These are phyloP conservation scores for Tetrahymena borealis DNA, from an alignment of 73 alveolate species.

Conservation along the genomic window DNA sequence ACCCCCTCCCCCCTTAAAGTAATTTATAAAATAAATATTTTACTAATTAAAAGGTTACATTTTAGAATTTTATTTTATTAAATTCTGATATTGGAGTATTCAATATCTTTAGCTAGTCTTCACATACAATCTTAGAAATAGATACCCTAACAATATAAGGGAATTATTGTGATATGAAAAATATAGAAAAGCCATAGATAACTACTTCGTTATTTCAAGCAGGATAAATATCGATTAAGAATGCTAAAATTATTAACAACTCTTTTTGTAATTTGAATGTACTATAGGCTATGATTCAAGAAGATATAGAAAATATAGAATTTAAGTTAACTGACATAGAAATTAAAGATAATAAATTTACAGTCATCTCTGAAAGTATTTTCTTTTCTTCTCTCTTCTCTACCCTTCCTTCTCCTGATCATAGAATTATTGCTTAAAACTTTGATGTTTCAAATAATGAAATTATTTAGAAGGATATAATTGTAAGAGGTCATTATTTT, in stretches of 20 bases:
- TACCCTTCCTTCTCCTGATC: not conserved
- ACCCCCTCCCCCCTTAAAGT: too few species aligned
- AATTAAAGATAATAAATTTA: too few species aligned
- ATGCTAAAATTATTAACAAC: not conserved
- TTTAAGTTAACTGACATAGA: too few species aligned
- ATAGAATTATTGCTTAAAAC: not conserved
- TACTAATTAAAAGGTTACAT: not conserved
- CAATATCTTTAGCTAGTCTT: too few species aligned
- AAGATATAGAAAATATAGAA: too few species aligned
- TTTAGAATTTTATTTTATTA: too few species aligned
- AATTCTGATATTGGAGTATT: not conserved
- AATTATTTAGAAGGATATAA: too few species aligned
- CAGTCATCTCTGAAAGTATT: not conserved
- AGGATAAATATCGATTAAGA: not conserved
- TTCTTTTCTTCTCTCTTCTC: not conserved
- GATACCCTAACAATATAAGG: not conserved
- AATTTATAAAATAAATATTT: too few species aligned
- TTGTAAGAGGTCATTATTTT: not conserved
- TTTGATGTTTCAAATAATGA: too few species aligned
- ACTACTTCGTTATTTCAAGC: not conserved
- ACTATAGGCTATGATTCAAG: not conserved
- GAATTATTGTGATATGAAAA: too few species aligned
- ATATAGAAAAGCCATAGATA: too few species aligned
- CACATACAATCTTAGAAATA: not conserved
- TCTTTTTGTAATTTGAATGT: too few species aligned